Conservation (phyloP, 176 grass and related monocot genomes). For the Tillandsia fasciculata region DNA sequence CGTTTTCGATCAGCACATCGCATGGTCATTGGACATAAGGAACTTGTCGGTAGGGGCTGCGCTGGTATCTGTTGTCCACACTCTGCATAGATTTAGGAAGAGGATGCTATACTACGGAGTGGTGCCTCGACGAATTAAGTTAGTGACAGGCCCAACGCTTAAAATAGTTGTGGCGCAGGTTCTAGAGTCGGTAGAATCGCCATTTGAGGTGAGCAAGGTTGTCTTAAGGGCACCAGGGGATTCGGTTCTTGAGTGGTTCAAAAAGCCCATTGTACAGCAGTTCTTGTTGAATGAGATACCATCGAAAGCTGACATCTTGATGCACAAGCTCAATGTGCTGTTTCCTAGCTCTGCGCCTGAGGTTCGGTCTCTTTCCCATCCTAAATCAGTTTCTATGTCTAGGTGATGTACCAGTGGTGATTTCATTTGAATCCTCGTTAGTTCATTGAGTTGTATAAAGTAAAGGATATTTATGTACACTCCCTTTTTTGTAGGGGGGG, state of each 20-base stretch:
- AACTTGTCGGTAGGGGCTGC: constrained; percentile 71
- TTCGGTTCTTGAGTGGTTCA: constrained; percentile 81
- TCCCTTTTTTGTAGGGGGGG: background rate
- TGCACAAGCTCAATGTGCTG: constrained; percentile 90
- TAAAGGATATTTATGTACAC: background rate
- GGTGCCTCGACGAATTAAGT: constrained; percentile 72
- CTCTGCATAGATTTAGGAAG: constrained; percentile 87
- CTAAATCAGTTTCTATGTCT: constrained; percentile 49
- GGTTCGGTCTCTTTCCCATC: constrained; percentile 45
- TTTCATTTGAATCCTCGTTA: background rate
- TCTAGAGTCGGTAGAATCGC: constrained; percentile 55
- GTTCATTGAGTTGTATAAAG: background rate
- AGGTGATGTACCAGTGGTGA: constrained; percentile 25
- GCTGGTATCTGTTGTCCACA: constrained; percentile 61
- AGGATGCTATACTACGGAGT: constrained; percentile 93
- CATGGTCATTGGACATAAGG: constrained; percentile 76
- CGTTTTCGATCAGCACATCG: constrained; percentile 94
- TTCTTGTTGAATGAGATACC: constrained; percentile 97
- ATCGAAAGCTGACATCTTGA: constrained; percentile 73
- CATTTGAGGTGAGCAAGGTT: constrained; percentile 88
- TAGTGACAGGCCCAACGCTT: constrained; percentile 74
- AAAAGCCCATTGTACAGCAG: constrained; percentile 94
- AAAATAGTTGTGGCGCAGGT: constrained; percentile 88
- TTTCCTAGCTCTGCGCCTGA: constrained; percentile 80
- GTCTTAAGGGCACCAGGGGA: constrained; percentile 68